Conservation (phyloP, 345 rosid species). For the Lepidium aucheri region DNA sequence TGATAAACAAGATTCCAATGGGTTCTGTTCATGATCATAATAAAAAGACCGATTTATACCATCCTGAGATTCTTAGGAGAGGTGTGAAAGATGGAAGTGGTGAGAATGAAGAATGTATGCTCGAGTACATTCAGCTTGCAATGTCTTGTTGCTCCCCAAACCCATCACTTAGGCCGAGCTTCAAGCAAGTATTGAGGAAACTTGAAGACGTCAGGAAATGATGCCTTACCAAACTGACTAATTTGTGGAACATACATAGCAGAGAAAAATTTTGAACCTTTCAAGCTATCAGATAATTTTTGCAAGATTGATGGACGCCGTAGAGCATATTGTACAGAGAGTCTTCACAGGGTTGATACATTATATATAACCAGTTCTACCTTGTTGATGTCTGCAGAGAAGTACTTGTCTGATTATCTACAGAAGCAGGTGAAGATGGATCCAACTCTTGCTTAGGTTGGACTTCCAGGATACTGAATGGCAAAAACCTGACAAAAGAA, state of each 20-base stretch:
- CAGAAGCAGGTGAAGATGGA: neutral
- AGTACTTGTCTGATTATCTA: neutral
- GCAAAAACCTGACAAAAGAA: neutral
- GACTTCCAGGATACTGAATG: neutral
- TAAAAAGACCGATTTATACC: constrained; percentile 48
- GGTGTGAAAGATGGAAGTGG: constrained; percentile 22
- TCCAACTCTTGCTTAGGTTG: neutral
- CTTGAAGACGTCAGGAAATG: constrained; percentile 60
- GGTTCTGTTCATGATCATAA: constrained; percentile 36
- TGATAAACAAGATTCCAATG: constrained; percentile 17
- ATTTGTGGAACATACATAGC: neutral
- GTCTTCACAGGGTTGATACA: neutral
- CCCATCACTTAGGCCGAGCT: constrained; percentile 67
- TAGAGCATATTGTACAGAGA: neutral
- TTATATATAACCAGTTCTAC: neutral
- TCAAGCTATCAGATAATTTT: neutral
- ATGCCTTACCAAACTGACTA: constrained; percentile 3
- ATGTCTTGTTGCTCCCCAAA: constrained; percentile 76
- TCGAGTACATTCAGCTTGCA: constrained; percentile 62
- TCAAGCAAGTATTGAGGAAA: constrained; percentile 48
- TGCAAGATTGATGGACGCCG: neutral
- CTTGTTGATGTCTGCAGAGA: neutral
- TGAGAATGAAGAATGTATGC: constrained; percentile 48
- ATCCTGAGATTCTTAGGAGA: constrained; percentile 33
- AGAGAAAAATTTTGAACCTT: neutral